Evolutionary conservation across 805 yeast species (phyloP), one percentile per base, ranked within the genome.

Genomic region (Metschnikowia kofuensis): DNA sequence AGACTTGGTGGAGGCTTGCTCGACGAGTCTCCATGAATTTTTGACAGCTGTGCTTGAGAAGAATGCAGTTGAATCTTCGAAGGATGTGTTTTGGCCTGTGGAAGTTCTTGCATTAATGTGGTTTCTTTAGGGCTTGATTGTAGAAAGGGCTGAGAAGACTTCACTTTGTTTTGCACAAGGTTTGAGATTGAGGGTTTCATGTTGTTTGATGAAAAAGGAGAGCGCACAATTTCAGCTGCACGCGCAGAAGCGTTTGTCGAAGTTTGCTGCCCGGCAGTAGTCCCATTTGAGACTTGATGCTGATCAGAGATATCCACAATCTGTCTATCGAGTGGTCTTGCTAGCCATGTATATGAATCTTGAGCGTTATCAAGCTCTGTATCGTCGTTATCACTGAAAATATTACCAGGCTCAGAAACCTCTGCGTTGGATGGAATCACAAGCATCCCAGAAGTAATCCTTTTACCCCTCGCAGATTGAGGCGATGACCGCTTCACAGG

Each of bases 401-500:
- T 32, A 9, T 21, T 34, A 27, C 36, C 39, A 27, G 47, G 15
- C 16, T 10, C 28, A 6, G 38, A 21, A 6, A 15, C 27, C 6
- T 41, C 40, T 35, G 37, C 14, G 10, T 26, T 38, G 7, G 62
- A 55, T 1, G 77, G 76, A 14, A 63, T 58, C 32, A 53, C 62
- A 29, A 72, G 60, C 77, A 72, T 72, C 4, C 77, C 77, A 1
- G 75, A 70, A 9, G 76, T 72, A 34, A 72, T 69, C 28, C 76
- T 57, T 13, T 40, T 46, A 5, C 56, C 57, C 21, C 53, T 50
- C 6, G 40, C 51, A 10, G 57, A 60, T 15, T 44, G 43, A 1
- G 56, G 58, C 8, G 57, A 51, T 15, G 40, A 14, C 13, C 48
- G 42, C 48, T 72, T 72, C 26, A 58, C 54, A 0, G 77, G 77